Conservation (phyloP, 768 basidiomycete genomes). For the Auriculariales sp. region DNA sequence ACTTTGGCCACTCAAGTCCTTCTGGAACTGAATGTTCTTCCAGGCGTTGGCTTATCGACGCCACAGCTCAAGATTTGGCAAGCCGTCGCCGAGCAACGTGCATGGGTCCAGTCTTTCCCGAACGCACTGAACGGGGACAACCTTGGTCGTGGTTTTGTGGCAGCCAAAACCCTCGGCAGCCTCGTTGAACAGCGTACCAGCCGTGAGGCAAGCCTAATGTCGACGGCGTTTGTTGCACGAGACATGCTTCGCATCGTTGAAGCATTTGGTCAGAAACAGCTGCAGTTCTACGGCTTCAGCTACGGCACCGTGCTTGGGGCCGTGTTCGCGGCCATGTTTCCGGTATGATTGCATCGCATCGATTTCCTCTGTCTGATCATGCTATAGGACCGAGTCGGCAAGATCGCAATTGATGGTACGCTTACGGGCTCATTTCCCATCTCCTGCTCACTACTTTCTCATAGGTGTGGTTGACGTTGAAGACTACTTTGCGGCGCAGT, state of each 20-base stretch:
- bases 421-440: background rate
- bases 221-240: slow-evolving; percentile 21
- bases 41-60: slow-evolving; percentile 9
- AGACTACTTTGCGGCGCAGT: background rate
- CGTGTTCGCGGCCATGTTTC: background rate
- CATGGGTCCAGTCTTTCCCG: background rate
- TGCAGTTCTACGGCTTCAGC: slow-evolving; percentile 20
- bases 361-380: background rate
- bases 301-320: slow-evolving; percentile 8
- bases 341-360: background rate
- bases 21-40: background rate
- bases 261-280: slow-evolving; percentile 18
- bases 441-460: background rate
- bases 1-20: too few relatives aligned
- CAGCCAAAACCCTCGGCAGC: background rate
- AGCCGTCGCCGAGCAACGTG: slow-evolving; percentile 2
- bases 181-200: background rate
- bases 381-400: background rate
- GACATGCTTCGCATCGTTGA: slow-evolving; percentile 24
- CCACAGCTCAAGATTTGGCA: slow-evolving; percentile 8
- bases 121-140: background rate
- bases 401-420: background rate
- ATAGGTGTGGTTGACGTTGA: background rate
- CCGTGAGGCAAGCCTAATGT: slow-evolving; percentile 12
- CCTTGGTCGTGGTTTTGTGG: background rate